These are phyloP conservation scores for Mycocentrospora acerina DNA, from an alignment of 2,329 filamentous ascomycete species.

Conservation along the genomic window DNA sequence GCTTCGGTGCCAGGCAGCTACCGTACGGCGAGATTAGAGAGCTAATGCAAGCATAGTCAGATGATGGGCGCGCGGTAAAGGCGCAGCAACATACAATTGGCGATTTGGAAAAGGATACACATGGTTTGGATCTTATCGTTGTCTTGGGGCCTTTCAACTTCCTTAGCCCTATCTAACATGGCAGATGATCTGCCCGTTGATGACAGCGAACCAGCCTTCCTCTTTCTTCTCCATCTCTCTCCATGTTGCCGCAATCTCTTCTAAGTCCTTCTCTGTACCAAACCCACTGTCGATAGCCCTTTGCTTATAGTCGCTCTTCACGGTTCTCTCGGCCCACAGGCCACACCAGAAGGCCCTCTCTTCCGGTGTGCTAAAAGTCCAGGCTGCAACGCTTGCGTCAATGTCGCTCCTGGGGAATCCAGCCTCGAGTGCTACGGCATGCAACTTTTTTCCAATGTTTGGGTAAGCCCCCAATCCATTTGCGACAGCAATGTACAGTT, in stretches of 20 bases:
- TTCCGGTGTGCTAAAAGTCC: slow-evolving; percentile 45
- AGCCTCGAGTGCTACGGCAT: slow-evolving; percentile 43
- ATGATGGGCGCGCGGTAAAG: slow-evolving; percentile 28
- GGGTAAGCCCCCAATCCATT: slow-evolving; percentile 34
- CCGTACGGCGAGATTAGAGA: slow-evolving; percentile 16
- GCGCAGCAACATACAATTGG: slow-evolving; percentile 27
- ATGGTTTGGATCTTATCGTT: too few relatives aligned
- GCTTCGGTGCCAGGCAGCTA: slow-evolving; percentile 11
- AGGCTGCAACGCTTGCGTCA: slow-evolving; percentile 43
- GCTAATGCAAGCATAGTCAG: slow-evolving; percentile 32
- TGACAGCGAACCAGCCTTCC: slow-evolving; percentile 45
- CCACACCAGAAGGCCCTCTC: slow-evolving; percentile 45
- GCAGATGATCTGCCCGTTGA: slow-evolving; percentile 47
- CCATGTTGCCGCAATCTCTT: slow-evolving; percentile 43
- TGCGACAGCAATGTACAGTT: slow-evolving; percentile 37
- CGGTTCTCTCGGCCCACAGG: slow-evolving; percentile 41
- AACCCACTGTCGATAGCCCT: slow-evolving; percentile 41
- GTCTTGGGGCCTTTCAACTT: background rate
- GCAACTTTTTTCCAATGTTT: slow-evolving; percentile 38
- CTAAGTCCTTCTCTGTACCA: slow-evolving; percentile 42
- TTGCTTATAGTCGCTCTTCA: slow-evolving; percentile 39
- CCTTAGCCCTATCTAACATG: slow-evolving; percentile 21
- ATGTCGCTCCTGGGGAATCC: slow-evolving; percentile 43
- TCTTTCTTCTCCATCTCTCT: slow-evolving; percentile 45
- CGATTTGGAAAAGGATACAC: too few relatives aligned